Base-by-base conservation (phyloP, 225 moss, liverwort and hornwort species). In the Sphagnum tenellum region DNA sequence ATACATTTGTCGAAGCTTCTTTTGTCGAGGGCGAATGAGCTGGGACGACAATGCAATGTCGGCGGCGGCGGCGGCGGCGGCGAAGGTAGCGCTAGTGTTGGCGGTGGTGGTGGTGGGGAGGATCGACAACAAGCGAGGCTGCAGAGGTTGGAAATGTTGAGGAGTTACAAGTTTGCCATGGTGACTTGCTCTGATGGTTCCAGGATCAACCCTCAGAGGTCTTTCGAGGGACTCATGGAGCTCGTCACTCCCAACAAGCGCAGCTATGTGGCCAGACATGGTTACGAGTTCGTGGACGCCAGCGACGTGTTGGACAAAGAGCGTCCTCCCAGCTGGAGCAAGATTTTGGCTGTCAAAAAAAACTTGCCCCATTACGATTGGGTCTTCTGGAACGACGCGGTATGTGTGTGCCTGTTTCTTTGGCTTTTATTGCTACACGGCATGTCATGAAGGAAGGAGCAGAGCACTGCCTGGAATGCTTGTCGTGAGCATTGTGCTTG, bases 301-400 rank as follows among this genome's bases (percentile, higher is more conserved):
- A 98, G 96, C 68, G 75, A 83, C 72, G 78, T 98, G 70, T 75
- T 98, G 78, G 96, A 98, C 76, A 76, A 77, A 70, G 63, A 66
- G 70, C 83, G 96, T 48, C 96, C 96, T 74, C 96, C 96, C 11
- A 98, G 96, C 76, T 98, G 96, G 96, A 98, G 96, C 80, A 98
- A 98, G 79, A 93, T 98, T 73, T 64, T 90, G 63, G 96, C 96
- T 46, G 88, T 98, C 61, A 83, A 86, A 79, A 85, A 98, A 70
- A 87, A 93, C 66, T 75, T 98, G 64, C 69, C 93, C 54, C 75
- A 84, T 66, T 93, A 90, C 69, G 96, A 98, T 61, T 98, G 90
- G 81, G 85, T 98, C 61, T 98, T 98, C 62, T 98, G 96, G 96
- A 98, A 93, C 61, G 96, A 98, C 70, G 96, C 92, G 87, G 96